A percentile compares a stretch with the other conserved stretches of the same genome.
phyloP scores from a whole-genome alignment of 768 basidiomycete species.

The Strobilomyces dryophilus region DNA sequence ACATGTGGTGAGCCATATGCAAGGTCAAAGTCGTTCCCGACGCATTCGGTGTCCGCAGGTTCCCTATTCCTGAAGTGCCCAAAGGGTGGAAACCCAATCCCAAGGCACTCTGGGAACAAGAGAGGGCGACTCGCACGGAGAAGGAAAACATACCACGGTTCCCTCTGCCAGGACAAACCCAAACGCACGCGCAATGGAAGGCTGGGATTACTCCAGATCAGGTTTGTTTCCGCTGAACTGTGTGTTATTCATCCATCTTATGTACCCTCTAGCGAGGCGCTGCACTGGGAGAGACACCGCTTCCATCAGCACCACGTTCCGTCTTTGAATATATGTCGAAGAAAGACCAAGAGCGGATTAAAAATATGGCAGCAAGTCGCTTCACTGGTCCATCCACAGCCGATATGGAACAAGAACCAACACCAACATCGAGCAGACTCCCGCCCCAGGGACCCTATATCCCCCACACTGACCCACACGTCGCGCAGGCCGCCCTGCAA shows the following conservation, averaged over 20 bases:
- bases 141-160: constrained; percentile 42
- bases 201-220: constrained; percentile 65
- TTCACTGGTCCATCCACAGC: constrained; percentile 22
- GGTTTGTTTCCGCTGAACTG: constrained; percentile 38
- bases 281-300: constrained; percentile 76
- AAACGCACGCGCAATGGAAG: constrained; percentile 50
- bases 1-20: constrained; percentile 51
- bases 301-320: constrained; percentile 68
- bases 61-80: constrained; percentile 78
- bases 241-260: constrained; percentile 2
- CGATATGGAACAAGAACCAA: constrained; percentile 23
- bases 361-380: constrained; percentile 44
- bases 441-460: constrained; percentile 37
- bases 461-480: constrained; percentile 65
- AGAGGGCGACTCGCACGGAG: constrained; percentile 33
- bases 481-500: constrained; percentile 80
- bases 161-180: constrained; percentile 20
- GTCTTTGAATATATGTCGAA: constrained; percentile 94
- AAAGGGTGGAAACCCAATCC: constrained; percentile 85
- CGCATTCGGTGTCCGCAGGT: constrained; percentile 47
- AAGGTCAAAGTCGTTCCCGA: constrained; percentile 11
- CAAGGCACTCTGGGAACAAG: constrained; percentile 61
- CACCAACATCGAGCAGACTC: constrained; percentile 13
- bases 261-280: constrained; percentile 64
- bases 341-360: constrained; percentile 84